These are phyloP conservation scores for Cornus controversa DNA, from an alignment of 148 eudicot genomes.

Conservation along the genomic window DNA sequence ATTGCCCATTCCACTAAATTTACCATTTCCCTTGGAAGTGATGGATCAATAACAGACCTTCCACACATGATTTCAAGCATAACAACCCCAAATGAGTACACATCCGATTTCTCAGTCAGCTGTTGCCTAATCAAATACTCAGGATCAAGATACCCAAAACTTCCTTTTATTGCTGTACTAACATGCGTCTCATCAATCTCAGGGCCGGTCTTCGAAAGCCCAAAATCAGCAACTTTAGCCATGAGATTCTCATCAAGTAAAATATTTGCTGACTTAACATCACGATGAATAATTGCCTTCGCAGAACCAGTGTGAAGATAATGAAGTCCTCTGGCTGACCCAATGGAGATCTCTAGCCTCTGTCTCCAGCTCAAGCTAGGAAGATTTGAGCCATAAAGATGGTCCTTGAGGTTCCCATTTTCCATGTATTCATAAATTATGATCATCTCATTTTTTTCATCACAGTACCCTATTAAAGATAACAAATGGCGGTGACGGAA, in stretches of 20 bases:
- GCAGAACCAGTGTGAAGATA: slow-evolving; percentile 67
- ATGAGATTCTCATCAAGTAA: slow-evolving; percentile 57
- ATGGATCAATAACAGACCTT: slow-evolving; percentile 67
- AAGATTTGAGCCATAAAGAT: slow-evolving; percentile 48
- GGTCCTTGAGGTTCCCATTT: slow-evolving; percentile 62
- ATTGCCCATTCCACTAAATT: slow-evolving; percentile 59
- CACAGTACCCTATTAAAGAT: slow-evolving; percentile 63
- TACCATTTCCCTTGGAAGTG: slow-evolving; percentile 51
- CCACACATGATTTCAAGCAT: slow-evolving; percentile 62
- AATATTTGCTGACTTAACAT: slow-evolving; percentile 68
- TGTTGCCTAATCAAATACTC: slow-evolving; percentile 61
- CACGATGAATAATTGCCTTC: slow-evolving; percentile 65
- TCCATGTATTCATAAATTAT: slow-evolving; percentile 68
- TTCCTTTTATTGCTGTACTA: slow-evolving; percentile 66
- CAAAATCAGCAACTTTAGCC: slow-evolving; percentile 80
- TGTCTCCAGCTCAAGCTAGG: slow-evolving; percentile 59
- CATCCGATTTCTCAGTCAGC: slow-evolving; percentile 67
- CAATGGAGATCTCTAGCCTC: slow-evolving; percentile 69
- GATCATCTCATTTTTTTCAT: slow-evolving; percentile 62
- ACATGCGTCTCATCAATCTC: slow-evolving; percentile 63
- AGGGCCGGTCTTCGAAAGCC: slow-evolving; percentile 64
- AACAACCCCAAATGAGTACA: slow-evolving; percentile 73
- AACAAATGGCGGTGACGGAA: slow-evolving; percentile 77
- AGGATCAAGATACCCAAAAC: slow-evolving; percentile 72
- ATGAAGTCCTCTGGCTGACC: slow-evolving; percentile 67